Evolutionary conservation across 306 rosid species (phyloP).

Genomic region (Echinosophora koreensis): DNA sequence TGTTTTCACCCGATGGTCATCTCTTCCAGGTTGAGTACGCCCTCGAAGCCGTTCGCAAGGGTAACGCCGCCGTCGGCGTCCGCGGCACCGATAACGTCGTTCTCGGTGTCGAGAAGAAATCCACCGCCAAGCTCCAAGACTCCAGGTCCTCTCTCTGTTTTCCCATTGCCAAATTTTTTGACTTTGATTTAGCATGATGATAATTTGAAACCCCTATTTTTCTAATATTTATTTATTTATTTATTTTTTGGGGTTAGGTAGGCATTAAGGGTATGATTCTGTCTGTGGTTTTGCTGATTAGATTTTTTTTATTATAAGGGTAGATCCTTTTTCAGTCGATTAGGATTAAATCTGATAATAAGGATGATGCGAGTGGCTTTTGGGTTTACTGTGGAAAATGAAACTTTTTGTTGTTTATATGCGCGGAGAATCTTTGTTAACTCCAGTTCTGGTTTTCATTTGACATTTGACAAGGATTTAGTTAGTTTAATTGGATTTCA

Average conservation of each 20-base stretch:
- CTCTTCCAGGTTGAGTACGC: conserved; percentile 98
- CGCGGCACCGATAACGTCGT: conserved; percentile 97
- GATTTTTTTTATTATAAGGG: not conserved
- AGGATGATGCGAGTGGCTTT: not conserved
- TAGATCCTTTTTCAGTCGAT: conserved; percentile 1
- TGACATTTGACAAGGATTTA: not conserved
- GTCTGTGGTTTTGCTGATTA: not conserved
- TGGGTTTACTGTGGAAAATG: not conserved
- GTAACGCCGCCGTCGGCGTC: conserved; percentile 99
- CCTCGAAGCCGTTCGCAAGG: conserved; percentile 97
- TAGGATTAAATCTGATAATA: not conserved
- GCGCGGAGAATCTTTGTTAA: not conserved
- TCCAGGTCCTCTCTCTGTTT: conserved; percentile 62
- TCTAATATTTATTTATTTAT: not conserved
- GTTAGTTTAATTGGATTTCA: not conserved
- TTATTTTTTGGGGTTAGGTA: not conserved
- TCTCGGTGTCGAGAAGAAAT: conserved; percentile 98
- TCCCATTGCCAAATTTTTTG: not conserved
- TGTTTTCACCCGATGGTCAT: conserved; percentile 97
- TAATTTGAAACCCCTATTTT: not conserved
- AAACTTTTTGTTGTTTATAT: not conserved
- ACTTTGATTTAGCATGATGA: not conserved
- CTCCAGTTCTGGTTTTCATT: not conserved
- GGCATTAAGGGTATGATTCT: not conserved
- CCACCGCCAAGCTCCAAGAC: conserved; percentile 94